Base-by-base conservation (phyloP, 192 early-diverging fungal species). In the Rhizophagus clarus region DNA sequence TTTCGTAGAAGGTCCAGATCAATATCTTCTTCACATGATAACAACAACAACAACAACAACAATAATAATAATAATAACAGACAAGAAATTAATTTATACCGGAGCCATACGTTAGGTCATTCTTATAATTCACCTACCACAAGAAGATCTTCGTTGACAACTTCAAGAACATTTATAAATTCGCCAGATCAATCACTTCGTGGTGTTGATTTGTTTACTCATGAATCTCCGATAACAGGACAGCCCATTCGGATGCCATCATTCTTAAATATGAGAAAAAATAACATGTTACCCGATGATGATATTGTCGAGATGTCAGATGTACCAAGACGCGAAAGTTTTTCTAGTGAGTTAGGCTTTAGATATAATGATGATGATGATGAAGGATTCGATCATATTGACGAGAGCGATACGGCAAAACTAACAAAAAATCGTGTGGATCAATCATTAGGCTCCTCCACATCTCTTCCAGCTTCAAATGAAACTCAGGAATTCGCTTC, bases 331-430 rank as follows among this genome's bases (percentile, higher is more conserved):
- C 62, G 40, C n/a, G 34, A 45, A 28, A 77, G 62, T 77, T 64
- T 66, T 26, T 12, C 62, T 64, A 77, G 34, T 40, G 76, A 66
- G 63, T 24, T 24, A 11, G 76, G n/a, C n/a, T 47, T 47, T 12
- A n/a, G 47, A 10, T 3, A 77, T 37, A 7, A 40, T 66, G 75
- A 77, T 45, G 75, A 76, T 42, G 28, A 22, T 63, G 62, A 77
- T 40, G 56, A 75, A 8, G 75, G 17, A 74, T 47, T 47, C 17
- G 40, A 74, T 28, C 22, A 77, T 37, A 42, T 66, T 47, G 76
- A 77, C 63, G 76, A 77, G 22, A 66, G 61, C 24, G 76, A 77
- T 42, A 66, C 63, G 24, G 76, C 61, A 34, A 51, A 77, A 47
- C 63, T 61, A 66, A 66, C 62, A 24, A 75, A 75, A 60, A 77